phyloP scores from a whole-genome alignment of 2,329 filamentous ascomycete species.

The Colletotrichum phormii region DNA sequence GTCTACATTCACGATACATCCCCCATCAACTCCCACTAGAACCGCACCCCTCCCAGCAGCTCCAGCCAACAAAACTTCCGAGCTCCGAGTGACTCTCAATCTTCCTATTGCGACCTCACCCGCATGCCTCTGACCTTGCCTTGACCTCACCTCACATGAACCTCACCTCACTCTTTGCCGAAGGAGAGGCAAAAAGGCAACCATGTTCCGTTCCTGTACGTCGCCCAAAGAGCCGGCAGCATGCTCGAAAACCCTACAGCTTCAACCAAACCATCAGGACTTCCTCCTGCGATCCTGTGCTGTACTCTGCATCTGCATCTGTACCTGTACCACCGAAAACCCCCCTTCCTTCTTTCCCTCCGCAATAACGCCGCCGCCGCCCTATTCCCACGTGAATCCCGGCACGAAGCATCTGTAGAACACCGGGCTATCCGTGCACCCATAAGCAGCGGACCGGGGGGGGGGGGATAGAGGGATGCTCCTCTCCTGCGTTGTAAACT shows the following conservation, averaged over 20 bases:
- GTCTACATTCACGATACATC: slow-evolving; percentile 6
- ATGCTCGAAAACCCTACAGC: not conserved
- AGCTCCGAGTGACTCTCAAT: not conserved
- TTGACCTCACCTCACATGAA: not conserved
- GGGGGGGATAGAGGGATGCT: not conserved
- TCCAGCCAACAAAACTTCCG: not conserved
- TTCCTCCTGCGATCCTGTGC: not conserved
- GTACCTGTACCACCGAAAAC: not conserved
- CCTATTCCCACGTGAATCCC: slow-evolving; percentile 22
- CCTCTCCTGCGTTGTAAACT: not conserved
- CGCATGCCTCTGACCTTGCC: not conserved
- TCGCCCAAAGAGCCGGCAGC: not conserved
- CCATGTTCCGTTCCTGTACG: not conserved
- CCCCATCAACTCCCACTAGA: not conserved
- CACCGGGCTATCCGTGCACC: slow-evolving; percentile 1
- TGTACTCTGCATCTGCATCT: not conserved
- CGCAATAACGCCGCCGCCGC: not conserved
- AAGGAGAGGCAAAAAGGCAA: not conserved
- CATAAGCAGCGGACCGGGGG: not conserved
- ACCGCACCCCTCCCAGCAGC: slow-evolving; percentile 2
- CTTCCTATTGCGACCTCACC: not conserved
- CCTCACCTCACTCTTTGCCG: not conserved
- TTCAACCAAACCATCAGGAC: not conserved
- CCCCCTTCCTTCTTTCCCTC: not conserved
- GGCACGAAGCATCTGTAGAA: not conserved